phyloP scores from a whole-genome alignment of 164 flowering plant species.

The Taxillus chinensis region DNA sequence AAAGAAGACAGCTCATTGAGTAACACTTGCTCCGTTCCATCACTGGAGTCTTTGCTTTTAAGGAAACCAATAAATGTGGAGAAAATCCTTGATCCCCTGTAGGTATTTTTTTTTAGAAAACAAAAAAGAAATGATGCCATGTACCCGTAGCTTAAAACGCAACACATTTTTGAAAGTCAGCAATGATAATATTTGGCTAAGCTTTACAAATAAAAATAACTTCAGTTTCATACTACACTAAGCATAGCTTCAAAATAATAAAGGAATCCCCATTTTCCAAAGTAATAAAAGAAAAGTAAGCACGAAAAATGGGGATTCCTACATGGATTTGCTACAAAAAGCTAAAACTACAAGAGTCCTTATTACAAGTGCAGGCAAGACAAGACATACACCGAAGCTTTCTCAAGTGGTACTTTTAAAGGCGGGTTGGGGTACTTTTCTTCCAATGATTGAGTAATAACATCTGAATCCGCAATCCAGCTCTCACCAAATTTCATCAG shows the following conservation, averaged over 20 bases:
- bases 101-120: constrained; percentile 4
- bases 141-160: neutral
- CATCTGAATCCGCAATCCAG: constrained; percentile 95
- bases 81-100: constrained; percentile 89
- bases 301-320: too few relatives aligned
- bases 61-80: constrained; percentile 78
- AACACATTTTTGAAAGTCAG: too few relatives aligned
- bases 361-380: neutral
- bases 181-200: too few relatives aligned
- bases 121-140: neutral
- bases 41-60: constrained; percentile 79
- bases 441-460: constrained; percentile 65
- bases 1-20: constrained; percentile 59
- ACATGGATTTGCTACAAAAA: too few relatives aligned
- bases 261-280: too few relatives aligned
- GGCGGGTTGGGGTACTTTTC: constrained; percentile 81
- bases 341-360: too few relatives aligned
- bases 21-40: constrained; percentile 86
- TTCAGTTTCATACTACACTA: too few relatives aligned
- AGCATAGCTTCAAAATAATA: too few relatives aligned
- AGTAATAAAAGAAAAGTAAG: too few relatives aligned
- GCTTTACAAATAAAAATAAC: too few relatives aligned
- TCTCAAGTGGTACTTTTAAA: constrained; percentile 70
- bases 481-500: constrained; percentile 71
- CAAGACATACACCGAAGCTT: constrained; percentile 65